Conservation (phyloP, 2,329 filamentous ascomycete species). For the Cladophialophora immunda region DNA sequence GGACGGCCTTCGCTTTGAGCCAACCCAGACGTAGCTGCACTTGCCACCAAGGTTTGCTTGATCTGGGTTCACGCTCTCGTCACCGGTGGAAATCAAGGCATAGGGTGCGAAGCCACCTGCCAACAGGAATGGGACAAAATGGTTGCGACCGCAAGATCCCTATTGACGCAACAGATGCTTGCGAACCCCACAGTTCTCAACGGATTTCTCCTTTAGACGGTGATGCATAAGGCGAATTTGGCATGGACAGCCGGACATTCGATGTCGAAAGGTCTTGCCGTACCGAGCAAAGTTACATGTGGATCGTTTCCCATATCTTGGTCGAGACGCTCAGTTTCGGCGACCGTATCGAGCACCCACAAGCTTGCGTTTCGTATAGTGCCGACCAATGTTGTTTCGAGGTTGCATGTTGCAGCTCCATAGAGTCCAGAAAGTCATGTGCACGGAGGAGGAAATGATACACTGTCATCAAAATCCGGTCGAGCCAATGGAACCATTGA, state of each 20-base stretch:
- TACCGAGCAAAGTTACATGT: too few relatives aligned
- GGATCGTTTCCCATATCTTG: neutral
- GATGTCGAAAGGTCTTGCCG: too few relatives aligned
- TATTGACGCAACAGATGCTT: conserved; percentile 76
- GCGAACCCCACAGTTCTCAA: conserved; percentile 87
- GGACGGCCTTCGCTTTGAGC: too few relatives aligned
- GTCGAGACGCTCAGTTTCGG: too few relatives aligned
- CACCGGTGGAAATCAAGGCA: too few relatives aligned
- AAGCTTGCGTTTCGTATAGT: neutral
- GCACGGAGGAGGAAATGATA: conserved; percentile 32
- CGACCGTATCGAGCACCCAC: neutral
- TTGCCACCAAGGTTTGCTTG: too few relatives aligned
- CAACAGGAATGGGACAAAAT: conserved; percentile 89
- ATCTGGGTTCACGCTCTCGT: too few relatives aligned
- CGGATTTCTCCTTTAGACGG: conserved; percentile 91
- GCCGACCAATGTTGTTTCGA: neutral
- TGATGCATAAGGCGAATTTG: too few relatives aligned
- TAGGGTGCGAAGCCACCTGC: conserved; percentile 85
- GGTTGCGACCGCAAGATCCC: conserved; percentile 70
- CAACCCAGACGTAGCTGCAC: too few relatives aligned
- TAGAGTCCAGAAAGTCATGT: conserved; percentile 26
- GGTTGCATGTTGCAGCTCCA: neutral
- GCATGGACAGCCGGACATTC: too few relatives aligned
- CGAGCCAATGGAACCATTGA: too few relatives aligned
- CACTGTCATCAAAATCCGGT: conserved; percentile 31